Evolutionary conservation across 306 rosid species (phyloP).

Genomic region (Malus fusca): DNA sequence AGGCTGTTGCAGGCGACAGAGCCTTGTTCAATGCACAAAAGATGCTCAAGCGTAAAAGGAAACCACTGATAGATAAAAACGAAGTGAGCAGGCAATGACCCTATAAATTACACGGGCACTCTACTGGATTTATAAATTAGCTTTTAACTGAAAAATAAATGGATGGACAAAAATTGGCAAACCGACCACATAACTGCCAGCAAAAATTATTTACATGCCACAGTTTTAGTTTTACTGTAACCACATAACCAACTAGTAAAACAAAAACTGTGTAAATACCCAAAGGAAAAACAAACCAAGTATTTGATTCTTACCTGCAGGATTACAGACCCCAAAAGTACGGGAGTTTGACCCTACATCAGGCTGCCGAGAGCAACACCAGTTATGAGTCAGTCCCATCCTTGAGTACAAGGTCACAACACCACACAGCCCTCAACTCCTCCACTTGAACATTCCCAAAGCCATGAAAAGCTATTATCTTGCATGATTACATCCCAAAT

Average conservation of each 20-base stretch:
- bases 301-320: conserved; percentile 42
- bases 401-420: conserved; percentile 26
- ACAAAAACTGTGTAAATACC: not conserved
- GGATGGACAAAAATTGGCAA: not conserved
- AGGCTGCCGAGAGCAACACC: conserved; percentile 33
- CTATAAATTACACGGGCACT: not conserved
- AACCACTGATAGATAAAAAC: not conserved
- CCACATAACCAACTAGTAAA: not conserved
- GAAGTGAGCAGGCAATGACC: not conserved
- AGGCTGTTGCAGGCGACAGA: not conserved
- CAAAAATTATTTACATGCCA: not conserved
- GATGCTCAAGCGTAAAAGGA: not conserved
- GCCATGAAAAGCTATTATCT: conserved; percentile 18
- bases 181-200: not conserved
- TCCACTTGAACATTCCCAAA: conserved; percentile 17
- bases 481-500: conserved; percentile 61
- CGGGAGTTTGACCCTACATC: conserved; percentile 33
- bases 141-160: not conserved
- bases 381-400: conserved; percentile 36
- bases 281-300: not conserved
- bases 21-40: not conserved
- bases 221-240: not conserved
- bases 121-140: not conserved
- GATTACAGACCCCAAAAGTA: conserved; percentile 26
- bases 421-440: conserved; percentile 23